Conservation (phyloP, 805 yeast species). For the Candida loeiensis region DNA sequence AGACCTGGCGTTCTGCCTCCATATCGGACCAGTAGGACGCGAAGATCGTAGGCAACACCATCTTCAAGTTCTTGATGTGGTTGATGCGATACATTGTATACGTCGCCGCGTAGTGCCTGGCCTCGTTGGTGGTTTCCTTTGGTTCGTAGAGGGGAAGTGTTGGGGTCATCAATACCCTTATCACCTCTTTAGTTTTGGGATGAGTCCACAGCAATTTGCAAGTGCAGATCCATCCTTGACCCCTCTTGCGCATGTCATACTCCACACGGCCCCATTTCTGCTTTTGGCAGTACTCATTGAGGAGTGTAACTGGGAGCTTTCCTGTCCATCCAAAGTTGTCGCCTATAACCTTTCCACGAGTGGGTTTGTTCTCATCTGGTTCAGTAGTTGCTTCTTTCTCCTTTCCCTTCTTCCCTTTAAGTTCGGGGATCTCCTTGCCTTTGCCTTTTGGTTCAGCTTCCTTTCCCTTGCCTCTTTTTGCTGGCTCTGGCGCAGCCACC, state of each 20-base stretch:
- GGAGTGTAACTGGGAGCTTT: constrained; percentile 78
- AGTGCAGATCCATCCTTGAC: constrained; percentile 38
- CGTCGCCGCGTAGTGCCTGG: constrained; percentile 88
- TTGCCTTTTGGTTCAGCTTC: not conserved
- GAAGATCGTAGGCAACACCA: constrained; percentile 84
- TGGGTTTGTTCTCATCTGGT: constrained; percentile 7
- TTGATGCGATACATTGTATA: constrained; percentile 78
- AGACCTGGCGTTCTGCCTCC: constrained; percentile 54
- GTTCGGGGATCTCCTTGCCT: not conserved
- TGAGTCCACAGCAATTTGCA: constrained; percentile 68
- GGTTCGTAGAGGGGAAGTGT: constrained; percentile 51
- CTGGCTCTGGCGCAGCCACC: constrained; percentile 3
- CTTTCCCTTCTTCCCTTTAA: not conserved
- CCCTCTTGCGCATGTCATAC: constrained; percentile 57
- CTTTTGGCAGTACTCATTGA: constrained; percentile 85
- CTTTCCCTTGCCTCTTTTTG: not conserved
- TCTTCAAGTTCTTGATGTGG: constrained; percentile 75
- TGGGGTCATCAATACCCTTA: constrained; percentile 55
- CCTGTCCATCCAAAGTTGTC: constrained; percentile 90
- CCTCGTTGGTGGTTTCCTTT: constrained; percentile 81
- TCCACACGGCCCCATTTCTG: constrained; percentile 85
- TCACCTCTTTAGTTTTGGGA: constrained; percentile 72
- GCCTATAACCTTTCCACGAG: constrained; percentile 36
- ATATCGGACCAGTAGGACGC: constrained; percentile 73
- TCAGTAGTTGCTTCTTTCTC: constrained; percentile 1